Evolutionary conservation across 768 basidiomycete species (phyloP), one percentile per base, ranked within the genome.

Genomic region (Coprinopsis cinerea): DNA sequence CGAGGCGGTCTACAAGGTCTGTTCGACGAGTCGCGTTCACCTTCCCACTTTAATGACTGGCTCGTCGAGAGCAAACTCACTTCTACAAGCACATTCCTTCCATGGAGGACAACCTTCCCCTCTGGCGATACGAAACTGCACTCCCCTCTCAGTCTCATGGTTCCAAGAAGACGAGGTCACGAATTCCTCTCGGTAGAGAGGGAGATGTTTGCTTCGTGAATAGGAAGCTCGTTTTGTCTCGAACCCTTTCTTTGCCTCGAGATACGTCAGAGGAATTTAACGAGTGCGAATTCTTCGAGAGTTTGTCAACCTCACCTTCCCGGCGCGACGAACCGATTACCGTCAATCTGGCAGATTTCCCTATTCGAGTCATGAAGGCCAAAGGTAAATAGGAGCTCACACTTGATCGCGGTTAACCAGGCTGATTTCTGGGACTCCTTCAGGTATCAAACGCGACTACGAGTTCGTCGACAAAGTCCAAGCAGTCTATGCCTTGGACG

Each of bases 401-500:
- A n/a, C n/a, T n/a, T n/a, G n/a, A n/a, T n/a, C n/a, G n/a, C n/a
- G n/a, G n/a, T n/a, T n/a, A n/a, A n/a, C 14, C 15, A n/a, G 22
- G 7, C 9, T 13, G 22, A 7, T 20, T 40, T 7, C 15, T 20
- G 9, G 9, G 15, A n/a, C 15, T 40, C 18, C 13, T 4, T 20
- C 24, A 44, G 42, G 45, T 18, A 36, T 48, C 22, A 22, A 37
- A 17, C 30, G 30, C 18, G 48, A 48, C 17, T 48, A 48, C 48
- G 48, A 48, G 36, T 48, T 35, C 36, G 25, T 48, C 5, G 48
- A 48, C 14, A 41, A 26, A 10, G 48, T 48, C 13, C n/a, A 2
- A 26, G 18, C 48, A 40, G 36, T 48, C 1, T 15, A 39, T 25
- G 48, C n/a, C n/a, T 11, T 47, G 15, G 48, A 48, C 37, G 48